Evolutionary conservation across 768 basidiomycete genomes (phyloP), one percentile per base, ranked within the genome.

Genomic region (Pilatotrama ljubarskyi): DNA sequence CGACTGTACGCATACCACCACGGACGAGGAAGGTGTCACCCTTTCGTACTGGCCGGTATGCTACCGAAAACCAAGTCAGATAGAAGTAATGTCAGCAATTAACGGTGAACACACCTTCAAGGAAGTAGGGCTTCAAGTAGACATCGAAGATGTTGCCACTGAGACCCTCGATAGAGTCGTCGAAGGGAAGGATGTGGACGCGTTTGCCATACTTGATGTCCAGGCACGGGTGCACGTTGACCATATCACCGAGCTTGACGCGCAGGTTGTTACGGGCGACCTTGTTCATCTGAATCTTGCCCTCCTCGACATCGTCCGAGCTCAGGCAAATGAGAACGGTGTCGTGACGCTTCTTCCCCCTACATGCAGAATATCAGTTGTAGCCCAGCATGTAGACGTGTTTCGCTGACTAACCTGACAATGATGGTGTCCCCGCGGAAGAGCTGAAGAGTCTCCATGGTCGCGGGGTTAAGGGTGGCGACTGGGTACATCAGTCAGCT

Each of bases 161-260:
- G 52, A 99, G 82, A 67, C 96, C 97, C 79, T 99, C 97, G 62
- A 98, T 80, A 6, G 97, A 98, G 78, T 99, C 97, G 69, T 98
- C 97, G 71, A 99, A 98, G 1, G 97, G 97, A 15, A 99, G 81
- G 61, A 99, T 84, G 72, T 98, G 97, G 40, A 99, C 86, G 55
- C 96, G 89, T 74, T 99, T 98, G 65, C 97, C 97, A 74, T 99
- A 99, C 77, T 98, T 97, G 82, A 98, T 98, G 70, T 98, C 96
- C 60, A 90, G 84, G 73, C 95, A 98, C 69, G 93, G 86, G 74
- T 98, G 95, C 0, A 99, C 95, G 62, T 91, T 92, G 72, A 94
- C 94, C 55, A 98, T 82, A 75, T 99, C 97, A 42, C 92, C 96
- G 42, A 98, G 87, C 80, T 98, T 98, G 67, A 98, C 93, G 55